Base-by-base conservation (phyloP, 768 basidiomycete species). In the Trametes cinnabarina region DNA sequence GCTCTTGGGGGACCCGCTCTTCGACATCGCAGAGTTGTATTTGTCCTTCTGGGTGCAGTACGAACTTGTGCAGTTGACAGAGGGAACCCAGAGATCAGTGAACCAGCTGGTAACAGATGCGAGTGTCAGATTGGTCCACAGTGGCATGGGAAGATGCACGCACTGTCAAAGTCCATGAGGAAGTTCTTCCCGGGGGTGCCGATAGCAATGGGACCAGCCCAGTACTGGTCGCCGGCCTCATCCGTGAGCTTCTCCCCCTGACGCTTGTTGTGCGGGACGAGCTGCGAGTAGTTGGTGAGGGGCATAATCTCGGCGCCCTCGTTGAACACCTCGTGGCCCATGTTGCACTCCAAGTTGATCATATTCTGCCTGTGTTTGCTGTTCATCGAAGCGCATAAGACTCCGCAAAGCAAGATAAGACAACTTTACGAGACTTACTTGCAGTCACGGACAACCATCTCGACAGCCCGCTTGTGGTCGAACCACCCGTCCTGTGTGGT, bases 191-290 rank as follows among this genome's bases (percentile, higher is more conserved):
- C 61, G 19, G 82, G 82, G 14, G 76, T 80, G 14, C 82, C 82
- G n/a, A 82, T 75, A 17, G 65, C 64, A 40, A 82, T 76, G 11
- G 67, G 47, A 20, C 79, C 80, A 32, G 72, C 72, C 81, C 81
- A 82, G 28, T 41, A 74, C 34, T 41, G 23, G 51, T 62, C 54
- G 42, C 30, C 34, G 9, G 51, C 52, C 48, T 70, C 50, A 39
- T 70, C 66, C 14, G 55, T 64, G 41, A 69, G 63, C 10, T 55
- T 3, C 37, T 63, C 67, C 17, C 46, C 30, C 40, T 62, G 60
- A 14, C 66, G 60, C 49, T 58, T 62, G 28, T 48, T 35, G 32
- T 39, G 51, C 2, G 41, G 48, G 34, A 17, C 41, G 35, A 46
- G 14, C 44, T 46, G 23, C 22, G 41, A 35, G 46, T 46, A 30